These are phyloP conservation scores for Parietaria judaica DNA, from an alignment of 306 rosid species.

Conservation along the genomic window DNA sequence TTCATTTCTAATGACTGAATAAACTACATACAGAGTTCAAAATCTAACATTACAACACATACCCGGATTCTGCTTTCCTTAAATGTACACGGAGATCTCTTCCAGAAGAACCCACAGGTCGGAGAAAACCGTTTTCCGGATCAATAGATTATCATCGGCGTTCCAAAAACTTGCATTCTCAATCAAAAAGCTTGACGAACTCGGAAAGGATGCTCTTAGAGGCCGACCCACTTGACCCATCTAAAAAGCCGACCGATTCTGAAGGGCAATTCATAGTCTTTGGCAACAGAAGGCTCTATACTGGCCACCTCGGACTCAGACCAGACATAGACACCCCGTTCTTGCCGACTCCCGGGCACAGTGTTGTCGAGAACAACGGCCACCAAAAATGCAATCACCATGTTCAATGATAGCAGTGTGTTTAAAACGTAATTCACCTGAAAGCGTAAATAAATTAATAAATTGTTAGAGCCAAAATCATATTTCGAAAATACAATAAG, in stretches of 20 bases:
- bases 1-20: slow-evolving; percentile 26
- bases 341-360: slow-evolving; percentile 89
- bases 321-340: slow-evolving; percentile 97
- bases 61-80: slow-evolving; percentile 31
- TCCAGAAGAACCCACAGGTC: slow-evolving; percentile 11
- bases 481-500: too few species aligned
- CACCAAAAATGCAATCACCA: slow-evolving; percentile 83
- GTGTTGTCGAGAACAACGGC: slow-evolving; percentile 89
- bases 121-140: slow-evolving; percentile 10
- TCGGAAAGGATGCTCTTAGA: slow-evolving; percentile 17
- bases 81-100: slow-evolving; percentile 42
- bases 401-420: slow-evolving; percentile 70
- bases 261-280: slow-evolving; percentile 81
- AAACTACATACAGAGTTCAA: slow-evolving; percentile 38
- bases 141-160: slow-evolving; percentile 13
- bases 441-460: slow-evolving; percentile 12
- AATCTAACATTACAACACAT: slow-evolving; percentile 43
- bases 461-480: too few species aligned
- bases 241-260: slow-evolving; percentile 74
- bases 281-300: slow-evolving; percentile 73
- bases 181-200: neutral
- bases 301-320: slow-evolving; percentile 67
- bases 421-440: slow-evolving; percentile 76
- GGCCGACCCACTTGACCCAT: slow-evolving; percentile 98
- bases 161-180: neutral